Evolutionary conservation across 2,329 filamentous ascomycete species (phyloP).

Genomic region (Penicillium sp.): DNA sequence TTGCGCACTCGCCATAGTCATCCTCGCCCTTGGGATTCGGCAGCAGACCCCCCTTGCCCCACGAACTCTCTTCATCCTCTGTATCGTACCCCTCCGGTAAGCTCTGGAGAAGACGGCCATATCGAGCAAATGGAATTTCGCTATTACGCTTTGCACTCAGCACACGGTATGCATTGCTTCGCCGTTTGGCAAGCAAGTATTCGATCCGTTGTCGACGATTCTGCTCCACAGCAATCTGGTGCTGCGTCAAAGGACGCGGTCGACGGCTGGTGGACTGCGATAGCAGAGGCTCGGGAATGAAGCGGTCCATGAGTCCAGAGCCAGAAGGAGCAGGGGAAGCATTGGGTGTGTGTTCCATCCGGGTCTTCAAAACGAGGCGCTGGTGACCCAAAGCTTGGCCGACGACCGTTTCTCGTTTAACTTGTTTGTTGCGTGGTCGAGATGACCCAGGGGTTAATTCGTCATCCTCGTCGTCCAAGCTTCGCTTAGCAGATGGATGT

Average conservation of each 20-base stretch:
- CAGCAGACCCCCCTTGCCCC: slow-evolving; percentile 45
- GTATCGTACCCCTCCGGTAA: slow-evolving; percentile 49
- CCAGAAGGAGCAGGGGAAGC: slow-evolving; percentile 46
- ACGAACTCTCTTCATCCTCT: slow-evolving; percentile 45
- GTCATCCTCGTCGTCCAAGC: slow-evolving; percentile 43
- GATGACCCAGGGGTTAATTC: slow-evolving; percentile 38
- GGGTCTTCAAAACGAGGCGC: slow-evolving; percentile 47
- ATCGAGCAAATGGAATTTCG: slow-evolving; percentile 42
- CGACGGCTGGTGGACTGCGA: slow-evolving; percentile 38
- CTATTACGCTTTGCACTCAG: slow-evolving; percentile 40
- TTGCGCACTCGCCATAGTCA: slow-evolving; percentile 50
- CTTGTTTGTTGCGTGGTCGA: slow-evolving; percentile 41
- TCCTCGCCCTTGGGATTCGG: slow-evolving; percentile 45
- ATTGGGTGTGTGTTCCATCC: slow-evolving; percentile 44
- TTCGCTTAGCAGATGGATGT: slow-evolving; percentile 37
- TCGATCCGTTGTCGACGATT: slow-evolving; percentile 50
- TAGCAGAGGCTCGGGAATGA: slow-evolving; percentile 35
- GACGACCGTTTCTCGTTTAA: slow-evolving; percentile 39
- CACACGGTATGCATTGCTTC: slow-evolving; percentile 37
- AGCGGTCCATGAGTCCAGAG: slow-evolving; percentile 42
- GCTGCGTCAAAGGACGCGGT: slow-evolving; percentile 50
- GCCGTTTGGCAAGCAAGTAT: slow-evolving; percentile 47
- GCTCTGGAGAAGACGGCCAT: slow-evolving; percentile 42
- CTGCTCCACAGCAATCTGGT: slow-evolving; percentile 51
- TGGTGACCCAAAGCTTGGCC: slow-evolving; percentile 38